Base-by-base conservation (phyloP, 1,284 basidiomycete genomes). In the Fistulina hepatica region DNA sequence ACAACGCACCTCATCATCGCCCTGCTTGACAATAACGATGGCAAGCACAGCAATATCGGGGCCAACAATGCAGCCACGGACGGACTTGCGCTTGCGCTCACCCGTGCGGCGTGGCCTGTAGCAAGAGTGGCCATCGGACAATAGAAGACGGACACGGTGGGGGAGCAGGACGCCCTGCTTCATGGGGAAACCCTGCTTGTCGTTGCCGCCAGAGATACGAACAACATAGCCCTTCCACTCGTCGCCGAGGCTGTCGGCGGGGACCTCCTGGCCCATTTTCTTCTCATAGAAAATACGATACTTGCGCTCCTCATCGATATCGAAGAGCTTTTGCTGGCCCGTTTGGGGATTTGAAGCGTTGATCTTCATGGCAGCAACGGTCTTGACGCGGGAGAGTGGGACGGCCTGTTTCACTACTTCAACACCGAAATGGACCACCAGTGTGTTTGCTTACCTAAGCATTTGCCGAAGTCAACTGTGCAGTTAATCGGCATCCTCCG, bases 151-250 rank as follows among this genome's bases (percentile, higher is more conserved):
- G 54, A 94, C 90, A 77, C 94, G 92, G 71, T 91, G 64, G 50
- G 90, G 89, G 54, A 93, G 75, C 49, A 98, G 83, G 55, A 97
- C 88, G 74, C 93, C 94, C 71, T 97, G 94, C 72, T 97, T 97
- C 92, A 97, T 97, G 39, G 92, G 91, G 79, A 95, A 95, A 64
- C 89, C 85, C 61, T 89, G 85, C 68, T 88, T 92, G 76, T 94
- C 90, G 71, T 94, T 93, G 47, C 90, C 90, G 56, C 94, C 93
- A 34, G 90, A 92, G 69, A 98, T 89, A 57, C 92, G 84, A 75
- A 97, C 80, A 63, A 97, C 69, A 71, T 97, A 97, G 45, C 94
- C 94, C 65, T 90, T 91, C 76, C 80, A 97, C 70, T 97, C 94
- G 60, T 95, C 88, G 54, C 93, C 92, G 54, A 97, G 69, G 39